These are phyloP conservation scores for Plasmopara muralis DNA, from an alignment of 352 stramenopile species.

Conservation along the genomic window DNA sequence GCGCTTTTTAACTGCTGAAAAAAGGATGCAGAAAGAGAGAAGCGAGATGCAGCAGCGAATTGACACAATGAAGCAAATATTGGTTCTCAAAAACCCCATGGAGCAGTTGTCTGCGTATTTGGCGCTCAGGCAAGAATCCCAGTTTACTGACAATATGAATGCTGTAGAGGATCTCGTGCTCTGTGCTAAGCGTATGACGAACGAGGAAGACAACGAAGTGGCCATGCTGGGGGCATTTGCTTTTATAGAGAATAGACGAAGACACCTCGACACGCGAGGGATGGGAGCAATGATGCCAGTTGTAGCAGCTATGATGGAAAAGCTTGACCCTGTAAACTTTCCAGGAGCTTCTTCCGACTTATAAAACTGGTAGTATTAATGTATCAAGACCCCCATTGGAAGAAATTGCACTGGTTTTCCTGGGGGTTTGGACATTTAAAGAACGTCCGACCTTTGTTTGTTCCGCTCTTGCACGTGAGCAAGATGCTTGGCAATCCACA, in stretches of 20 bases:
- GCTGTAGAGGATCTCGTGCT: constrained; percentile 48
- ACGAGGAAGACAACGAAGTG: constrained; percentile 44
- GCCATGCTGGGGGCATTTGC: constrained; percentile 58
- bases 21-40: constrained; percentile 30
- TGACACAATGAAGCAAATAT: constrained; percentile 47
- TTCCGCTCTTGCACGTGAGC: constrained; percentile 59
- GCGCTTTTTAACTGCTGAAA: constrained; percentile 31
- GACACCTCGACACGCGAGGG: constrained; percentile 14
- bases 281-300: constrained; percentile 42
- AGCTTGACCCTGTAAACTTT: constrained; percentile 26
- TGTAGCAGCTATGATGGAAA: constrained; percentile 58
- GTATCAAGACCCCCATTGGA: constrained; percentile 79
- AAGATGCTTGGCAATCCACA: constrained; percentile 38
- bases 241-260: constrained; percentile 38
- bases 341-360: constrained; percentile 17
- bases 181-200: constrained; percentile 37
- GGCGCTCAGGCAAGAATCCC: constrained; percentile 36
- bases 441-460: constrained; percentile 90
- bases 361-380: constrained; percentile 6
- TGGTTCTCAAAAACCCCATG: constrained; percentile 43
- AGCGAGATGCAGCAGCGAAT: constrained; percentile 36
- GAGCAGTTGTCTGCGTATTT: constrained; percentile 64
- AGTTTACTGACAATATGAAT: constrained; percentile 22
- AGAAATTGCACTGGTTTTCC: constrained; percentile 86
- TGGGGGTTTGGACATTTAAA: constrained; percentile 87